A percentile compares a stretch with the other conserved stretches of the same genome.
phyloP scores from a whole-genome alignment of 2,329 filamentous ascomycete genomes.

The Pseudogymnoascus sp. region DNA sequence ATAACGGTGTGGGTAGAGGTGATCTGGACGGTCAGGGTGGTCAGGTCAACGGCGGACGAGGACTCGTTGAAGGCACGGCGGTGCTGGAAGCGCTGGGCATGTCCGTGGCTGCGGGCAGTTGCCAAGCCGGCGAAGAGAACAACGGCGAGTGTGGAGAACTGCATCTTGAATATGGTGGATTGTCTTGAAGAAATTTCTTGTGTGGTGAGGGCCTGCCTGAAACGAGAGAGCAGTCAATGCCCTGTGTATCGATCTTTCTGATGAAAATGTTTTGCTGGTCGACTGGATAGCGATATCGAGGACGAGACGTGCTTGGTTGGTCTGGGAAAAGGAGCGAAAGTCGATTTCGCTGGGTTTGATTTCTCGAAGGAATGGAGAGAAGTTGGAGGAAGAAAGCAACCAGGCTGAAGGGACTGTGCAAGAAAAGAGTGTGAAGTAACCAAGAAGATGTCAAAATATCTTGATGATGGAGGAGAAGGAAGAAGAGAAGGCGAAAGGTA shows the following conservation, averaged over 20 bases:
- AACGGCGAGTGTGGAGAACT: background rate
- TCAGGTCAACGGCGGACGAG: background rate
- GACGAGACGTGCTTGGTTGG: background rate
- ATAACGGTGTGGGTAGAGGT: background rate
- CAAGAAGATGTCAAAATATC: conserved; percentile 2
- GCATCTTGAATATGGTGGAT: background rate
- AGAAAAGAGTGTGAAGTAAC: conserved; percentile 3
- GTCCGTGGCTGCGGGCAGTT: background rate
- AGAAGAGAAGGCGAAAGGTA: background rate
- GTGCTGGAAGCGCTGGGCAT: background rate
- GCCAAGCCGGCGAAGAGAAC: background rate
- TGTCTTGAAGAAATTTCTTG: background rate
- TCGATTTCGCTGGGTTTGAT: background rate
- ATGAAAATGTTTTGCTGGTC: background rate
- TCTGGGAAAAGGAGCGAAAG: background rate
- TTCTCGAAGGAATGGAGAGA: background rate
- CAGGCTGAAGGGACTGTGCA: conserved; percentile 6
- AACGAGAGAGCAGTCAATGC: conserved; percentile 2
- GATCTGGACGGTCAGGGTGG: background rate
- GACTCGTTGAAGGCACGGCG: conserved; percentile 6
- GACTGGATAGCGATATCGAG: background rate
- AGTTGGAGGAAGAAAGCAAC: conserved; percentile 3
- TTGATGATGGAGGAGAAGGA: background rate
- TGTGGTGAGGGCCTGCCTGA: conserved; percentile 4
- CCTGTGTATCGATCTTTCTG: background rate